Base-by-base conservation (phyloP, 345 rosid species). In the Populus simonii region DNA sequence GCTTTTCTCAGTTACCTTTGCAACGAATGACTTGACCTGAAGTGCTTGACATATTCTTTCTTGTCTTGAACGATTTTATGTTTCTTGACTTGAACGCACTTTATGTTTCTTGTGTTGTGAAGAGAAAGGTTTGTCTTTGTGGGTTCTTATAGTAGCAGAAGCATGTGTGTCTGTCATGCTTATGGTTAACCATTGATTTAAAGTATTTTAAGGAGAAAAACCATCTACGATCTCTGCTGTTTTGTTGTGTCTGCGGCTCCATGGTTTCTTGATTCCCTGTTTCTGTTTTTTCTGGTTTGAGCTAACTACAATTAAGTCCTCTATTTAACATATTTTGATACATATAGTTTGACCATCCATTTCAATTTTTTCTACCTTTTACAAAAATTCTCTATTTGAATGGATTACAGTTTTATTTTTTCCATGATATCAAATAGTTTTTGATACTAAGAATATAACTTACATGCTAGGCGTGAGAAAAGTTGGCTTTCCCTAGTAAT, bases 21-120 rank as follows among this genome's bases (percentile, higher is more conserved):
- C 87, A 84, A 68, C 51, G 80, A 13, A 86, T 86, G 68, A 84
- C 83, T 51, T 86, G 70, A 11, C 84, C 86, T 23, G 29, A 81
- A 8, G 84, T 84, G n/a, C n/a, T 75, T 29, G 84, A 51, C 87
- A 80, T 78, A 13, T 33, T 73, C 25, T 20, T 43, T 68, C 61
- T 59, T 59, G 25, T 59, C 29, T n/a, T 0, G 1, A 59, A 59
- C 29, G 31, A n/a, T 20, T 39, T 39, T 66, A 9, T 27, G 27
- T 27, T 31, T 31, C 33, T 31, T 31, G 33, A 3, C 33, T 31
- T 31, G 33, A 31, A 31, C 33, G 33, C 3, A 3, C 33, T 31
- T 31, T 31, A 31, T 18, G 70, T 66, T 29, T 68, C 47, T 68
- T 68, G 71, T 36, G 47, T 31, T 68, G 71, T 68, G 71, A 38